Base-by-base conservation (phyloP, 1,139 yeast species). In the Lodderomyces jiufengensis region DNA sequence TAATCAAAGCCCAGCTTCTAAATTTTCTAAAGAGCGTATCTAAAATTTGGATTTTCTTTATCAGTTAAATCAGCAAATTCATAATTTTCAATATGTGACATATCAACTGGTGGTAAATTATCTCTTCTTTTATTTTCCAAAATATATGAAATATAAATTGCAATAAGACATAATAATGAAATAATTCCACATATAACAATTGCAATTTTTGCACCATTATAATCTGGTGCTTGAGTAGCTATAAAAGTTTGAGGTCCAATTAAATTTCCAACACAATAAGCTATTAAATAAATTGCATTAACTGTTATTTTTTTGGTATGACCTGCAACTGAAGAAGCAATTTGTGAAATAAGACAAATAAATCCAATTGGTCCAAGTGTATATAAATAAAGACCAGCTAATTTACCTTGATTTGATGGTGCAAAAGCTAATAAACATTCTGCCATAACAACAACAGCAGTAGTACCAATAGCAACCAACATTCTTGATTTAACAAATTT, bases 231-330 rank as follows among this genome's bases (percentile, higher is more conserved):
- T 47, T 78, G 76, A 5, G 47, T 45, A 0, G 61, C 61, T 43
- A 73, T 63, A 52, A 81, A 82, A 31, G 82, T 70, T 52, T 80
- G 87, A 3, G 92, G 88, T 4, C 90, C 90, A 33, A 79, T 65
- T 33, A 83, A 62, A 45, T 83, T 83, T 20, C 92, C 87, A 20
- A 74, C 72, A 47, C 84, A 78, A 50, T 78, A 81, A 1, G 79
- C 83, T 38, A 81, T 63, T 55, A 82, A 70, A 27, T 72, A 70
- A 22, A 78, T 51, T 1, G 84, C 84, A 53, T 75, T 79, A 21
- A 76, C 73, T 5, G 79, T 73, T 32, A 76, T 59, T 52, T 80
- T 77, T 56, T 82, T 82, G 12, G 87, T 80, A 48, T 78, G 79
- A 13, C 92, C 92, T 3, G 87, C 82, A 8, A 78, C 74, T 49